These are phyloP conservation scores for Ichthyophthirius multifiliis DNA, from an alignment of 169 alveolate species.

Conservation along the genomic window DNA sequence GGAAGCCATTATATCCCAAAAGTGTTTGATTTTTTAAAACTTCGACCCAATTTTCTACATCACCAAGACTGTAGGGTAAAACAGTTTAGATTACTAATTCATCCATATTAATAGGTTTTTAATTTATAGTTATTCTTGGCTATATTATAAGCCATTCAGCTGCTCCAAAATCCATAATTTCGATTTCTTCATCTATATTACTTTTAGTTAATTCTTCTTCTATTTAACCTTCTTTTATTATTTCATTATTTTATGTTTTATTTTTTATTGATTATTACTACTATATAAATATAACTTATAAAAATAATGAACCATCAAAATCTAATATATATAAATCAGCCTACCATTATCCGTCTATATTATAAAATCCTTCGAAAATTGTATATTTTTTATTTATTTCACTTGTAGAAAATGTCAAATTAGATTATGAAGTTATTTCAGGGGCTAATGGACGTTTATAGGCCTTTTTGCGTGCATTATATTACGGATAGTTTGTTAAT, in stretches of 20 bases:
- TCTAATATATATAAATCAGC: neutral
- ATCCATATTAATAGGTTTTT: neutral
- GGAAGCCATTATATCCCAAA: constrained; percentile 87
- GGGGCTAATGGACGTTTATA: neutral
- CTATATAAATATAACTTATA: neutral
- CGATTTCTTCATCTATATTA: neutral
- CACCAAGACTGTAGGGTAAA: constrained; percentile 87
- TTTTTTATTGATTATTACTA: no score
- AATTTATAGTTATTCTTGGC: neutral
- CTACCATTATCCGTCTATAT: constrained; percentile 1
- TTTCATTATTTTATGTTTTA: no score
- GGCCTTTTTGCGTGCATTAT: neutral
- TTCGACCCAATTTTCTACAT: constrained; percentile 75
- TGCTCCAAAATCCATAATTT: neutral
- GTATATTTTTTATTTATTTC: neutral
- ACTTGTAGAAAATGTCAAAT: neutral
- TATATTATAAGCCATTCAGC: constrained; percentile 1
- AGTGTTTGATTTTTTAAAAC: constrained; percentile 60
- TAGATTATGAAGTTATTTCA: neutral
- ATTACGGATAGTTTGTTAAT: neutral
- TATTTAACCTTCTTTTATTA: no score
- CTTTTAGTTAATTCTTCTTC: neutral
- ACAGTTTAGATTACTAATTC: constrained; percentile 74
- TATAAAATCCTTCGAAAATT: neutral
- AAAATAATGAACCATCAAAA: constrained; percentile 7